Base-by-base conservation (phyloP, 2,329 filamentous ascomycete species). In the Botrytis tulipae region DNA sequence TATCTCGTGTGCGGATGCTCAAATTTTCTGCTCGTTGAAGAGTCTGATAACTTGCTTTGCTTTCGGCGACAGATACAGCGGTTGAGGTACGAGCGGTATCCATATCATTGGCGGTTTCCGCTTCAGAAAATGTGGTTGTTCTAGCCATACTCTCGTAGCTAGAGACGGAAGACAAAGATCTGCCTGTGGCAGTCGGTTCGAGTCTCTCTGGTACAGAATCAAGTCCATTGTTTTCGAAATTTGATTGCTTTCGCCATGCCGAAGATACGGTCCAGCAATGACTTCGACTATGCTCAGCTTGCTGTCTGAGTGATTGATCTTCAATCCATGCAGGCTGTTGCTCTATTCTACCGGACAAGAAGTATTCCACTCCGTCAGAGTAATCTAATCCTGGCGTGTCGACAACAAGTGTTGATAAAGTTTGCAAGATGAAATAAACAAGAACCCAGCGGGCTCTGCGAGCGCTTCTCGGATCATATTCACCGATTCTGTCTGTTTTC, bases 381-480 rank as follows among this genome's bases (percentile, higher is more conserved):
- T 87, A 87, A 20, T 85, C 84, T 14, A 89, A 82, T 57, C 84
- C 83, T 18, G 86, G 87, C 0, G 86, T 84, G 74, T 91, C 89
- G 1, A 89, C 88, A 0, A 87, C 86, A 10, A 91, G 83, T 37
- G 86, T 86, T 3, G 88, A 88, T 2, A 91, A 84, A 0, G 86
- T 87, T 80, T 91, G 89, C 25, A 91, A 81, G 18, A 90, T 82
- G 4, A 86, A 87, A 77, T 91, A 91, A 35, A 91, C 84, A 5
- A 91, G 82, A 6, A 89, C 82, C 89, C 89, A 91, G 35, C 89
- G 86, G 16, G 87, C 88, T 18, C 86, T 85, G 1, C 89, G 86
- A 5, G 88, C 88, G 29, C 83, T 84, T 69, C 84, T 85, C 1
- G 88, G 88, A 75, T 89, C 86, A 14, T 88, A 80, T 59, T 86